These are phyloP conservation scores for Arachnopeziza araneosa DNA, from an alignment of 2,329 filamentous ascomycete genomes.

Conservation along the genomic window DNA sequence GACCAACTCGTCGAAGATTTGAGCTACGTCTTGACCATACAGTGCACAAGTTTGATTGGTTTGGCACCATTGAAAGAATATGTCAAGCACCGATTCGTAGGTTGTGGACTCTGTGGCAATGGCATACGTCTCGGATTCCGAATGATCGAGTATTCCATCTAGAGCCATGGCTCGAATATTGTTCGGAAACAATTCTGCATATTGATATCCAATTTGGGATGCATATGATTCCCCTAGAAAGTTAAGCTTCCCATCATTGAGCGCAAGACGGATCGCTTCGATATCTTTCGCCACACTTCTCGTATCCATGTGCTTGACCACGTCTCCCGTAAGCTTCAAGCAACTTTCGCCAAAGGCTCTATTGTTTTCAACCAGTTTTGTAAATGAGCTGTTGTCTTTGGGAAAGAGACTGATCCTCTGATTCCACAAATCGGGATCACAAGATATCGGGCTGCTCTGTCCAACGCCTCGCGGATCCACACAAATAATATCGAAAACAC, in stretches of 20 bases:
- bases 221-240: conserved; percentile 42
- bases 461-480: conserved; percentile 40
- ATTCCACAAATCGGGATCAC: conserved; percentile 34
- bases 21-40: conserved; percentile 27
- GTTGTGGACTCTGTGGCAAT: conserved; percentile 33
- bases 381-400: conserved; percentile 33
- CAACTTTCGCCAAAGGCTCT: conserved; percentile 37
- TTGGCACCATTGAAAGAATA: conserved; percentile 36
- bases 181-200: conserved; percentile 40
- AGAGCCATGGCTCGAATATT: conserved; percentile 37
- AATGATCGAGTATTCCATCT: conserved; percentile 41
- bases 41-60: conserved; percentile 29
- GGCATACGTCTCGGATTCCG: conserved; percentile 31
- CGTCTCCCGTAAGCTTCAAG: conserved; percentile 32
- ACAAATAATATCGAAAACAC: conserved; percentile 38
- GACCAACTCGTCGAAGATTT: conserved; percentile 26
- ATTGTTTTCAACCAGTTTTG: conserved; percentile 35
- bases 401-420: conserved; percentile 34
- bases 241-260: conserved; percentile 34
- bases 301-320: conserved; percentile 40
- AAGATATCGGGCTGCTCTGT: conserved; percentile 35
- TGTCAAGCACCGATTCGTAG: conserved; percentile 33
- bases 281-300: conserved; percentile 23
- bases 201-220: conserved; percentile 38
- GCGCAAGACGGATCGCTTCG: conserved; percentile 30